Conservation (phyloP, 106 monocot genomes). For the Phalaenopsis equestris region DNA sequence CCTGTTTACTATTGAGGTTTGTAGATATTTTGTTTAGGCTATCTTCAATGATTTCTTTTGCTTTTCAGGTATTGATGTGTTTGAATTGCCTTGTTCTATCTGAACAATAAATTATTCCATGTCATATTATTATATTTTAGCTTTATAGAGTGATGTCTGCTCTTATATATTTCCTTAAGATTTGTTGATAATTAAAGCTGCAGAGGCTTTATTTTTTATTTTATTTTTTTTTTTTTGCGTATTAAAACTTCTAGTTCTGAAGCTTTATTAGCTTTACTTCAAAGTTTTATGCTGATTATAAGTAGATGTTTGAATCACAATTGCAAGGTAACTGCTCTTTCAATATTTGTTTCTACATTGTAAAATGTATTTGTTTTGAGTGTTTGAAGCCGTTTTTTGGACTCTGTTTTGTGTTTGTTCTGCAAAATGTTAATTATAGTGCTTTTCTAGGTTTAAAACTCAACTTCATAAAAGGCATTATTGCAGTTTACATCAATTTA, state of each 20-base stretch:
- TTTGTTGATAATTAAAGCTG: neutral
- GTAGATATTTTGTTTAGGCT: neutral
- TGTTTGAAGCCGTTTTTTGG: no score
- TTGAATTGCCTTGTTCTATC: constrained; percentile 3
- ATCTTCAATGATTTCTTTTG: neutral
- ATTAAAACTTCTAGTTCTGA: neutral
- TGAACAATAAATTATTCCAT: constrained; percentile 4
- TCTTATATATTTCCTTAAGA: neutral
- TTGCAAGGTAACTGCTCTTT: no score
- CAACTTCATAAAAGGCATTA: no score
- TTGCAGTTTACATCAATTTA: no score
- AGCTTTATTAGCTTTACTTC: neutral
- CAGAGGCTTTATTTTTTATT: neutral
- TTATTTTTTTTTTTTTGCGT: neutral
- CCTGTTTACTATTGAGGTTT: constrained; percentile 8
- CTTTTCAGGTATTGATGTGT: neutral
- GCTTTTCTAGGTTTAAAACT: no score
- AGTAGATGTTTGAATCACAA: neutral
- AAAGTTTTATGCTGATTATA: neutral
- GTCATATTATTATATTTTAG: neutral
- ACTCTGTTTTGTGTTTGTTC: no score
- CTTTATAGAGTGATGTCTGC: neutral
- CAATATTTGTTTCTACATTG: no score
- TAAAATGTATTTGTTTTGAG: no score
- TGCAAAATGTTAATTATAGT: no score